Percentiles rank a stretch among this genome's conserved stretches.
These are phyloP conservation scores for Cicer pinnatifidum DNA, from an alignment of 306 rosid genomes.

Conservation along the genomic window DNA sequence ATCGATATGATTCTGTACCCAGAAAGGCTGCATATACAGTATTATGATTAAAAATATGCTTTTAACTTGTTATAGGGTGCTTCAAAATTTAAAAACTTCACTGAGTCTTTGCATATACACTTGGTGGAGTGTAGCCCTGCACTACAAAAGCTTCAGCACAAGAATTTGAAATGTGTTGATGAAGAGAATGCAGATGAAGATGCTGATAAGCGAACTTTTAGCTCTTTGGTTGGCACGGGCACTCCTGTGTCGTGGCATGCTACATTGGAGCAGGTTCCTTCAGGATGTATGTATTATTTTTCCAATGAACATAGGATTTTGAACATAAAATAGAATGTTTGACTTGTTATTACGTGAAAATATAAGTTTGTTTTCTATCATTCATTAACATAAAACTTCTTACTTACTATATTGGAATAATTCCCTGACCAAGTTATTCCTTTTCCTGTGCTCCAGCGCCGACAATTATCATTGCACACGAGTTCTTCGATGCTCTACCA, in stretches of 20 bases:
- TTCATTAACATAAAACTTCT: neutral
- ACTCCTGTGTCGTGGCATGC: slow-evolving; percentile 95
- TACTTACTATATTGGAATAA: slow-evolving; percentile 5
- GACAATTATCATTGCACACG: slow-evolving; percentile 84
- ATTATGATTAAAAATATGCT: slow-evolving; percentile 1
- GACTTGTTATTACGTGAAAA: slow-evolving; percentile 16
- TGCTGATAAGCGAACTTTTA: slow-evolving; percentile 54
- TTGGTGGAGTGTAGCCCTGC: slow-evolving; percentile 94
- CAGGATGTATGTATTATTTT: slow-evolving; percentile 73
- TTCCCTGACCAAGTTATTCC: slow-evolving; percentile 37
- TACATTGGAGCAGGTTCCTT: slow-evolving; percentile 83
- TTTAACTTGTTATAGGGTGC: slow-evolving; percentile 66
- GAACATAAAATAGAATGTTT: slow-evolving; percentile 1
- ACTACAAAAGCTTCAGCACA: slow-evolving; percentile 81
- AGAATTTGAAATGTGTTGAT: slow-evolving; percentile 69
- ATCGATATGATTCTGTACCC: slow-evolving; percentile 8
- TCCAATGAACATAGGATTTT: slow-evolving; percentile 33
- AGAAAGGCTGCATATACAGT: neutral
- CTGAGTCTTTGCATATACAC: slow-evolving; percentile 72
- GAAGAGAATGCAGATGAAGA: slow-evolving; percentile 53
- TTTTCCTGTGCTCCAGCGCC: slow-evolving; percentile 63
- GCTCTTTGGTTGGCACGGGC: slow-evolving; percentile 67
- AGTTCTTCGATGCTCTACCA: slow-evolving; percentile 92
- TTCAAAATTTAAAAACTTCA: slow-evolving; percentile 72
- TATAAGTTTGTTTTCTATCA: slow-evolving; percentile 29